A percentile compares a stretch with the other conserved stretches of the same genome.
phyloP scores from a whole-genome alignment of 495 filamentous ascomycete genomes.

The Xylaria curta region DNA sequence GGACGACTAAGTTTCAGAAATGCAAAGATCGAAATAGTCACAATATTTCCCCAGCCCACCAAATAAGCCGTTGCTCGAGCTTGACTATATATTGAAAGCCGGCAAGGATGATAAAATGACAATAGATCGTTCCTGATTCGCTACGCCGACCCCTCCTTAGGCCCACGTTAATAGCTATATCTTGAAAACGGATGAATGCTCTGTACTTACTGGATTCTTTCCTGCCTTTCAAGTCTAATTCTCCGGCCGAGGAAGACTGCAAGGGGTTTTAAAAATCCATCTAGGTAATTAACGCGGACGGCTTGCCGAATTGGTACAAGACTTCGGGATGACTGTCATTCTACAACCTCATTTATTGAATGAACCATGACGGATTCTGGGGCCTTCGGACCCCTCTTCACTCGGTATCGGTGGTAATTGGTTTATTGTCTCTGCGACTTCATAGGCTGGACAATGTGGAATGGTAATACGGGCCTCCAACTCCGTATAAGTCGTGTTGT shows the following conservation, averaged over 20 bases:
- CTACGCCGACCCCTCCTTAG: background rate
- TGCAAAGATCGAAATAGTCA: background rate
- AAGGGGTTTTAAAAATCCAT: background rate
- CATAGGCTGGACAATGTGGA: slow-evolving; percentile 26
- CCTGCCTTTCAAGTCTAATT: background rate
- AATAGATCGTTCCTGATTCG: background rate
- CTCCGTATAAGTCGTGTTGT: slow-evolving; percentile 33
- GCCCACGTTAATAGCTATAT: background rate
- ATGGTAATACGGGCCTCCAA: slow-evolving; percentile 40
- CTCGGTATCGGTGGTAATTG: slow-evolving; percentile 18
- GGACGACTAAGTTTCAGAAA: background rate
- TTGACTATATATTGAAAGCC: background rate
- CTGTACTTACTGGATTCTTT: background rate
- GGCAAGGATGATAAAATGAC: background rate
- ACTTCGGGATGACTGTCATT: slow-evolving; percentile 12
- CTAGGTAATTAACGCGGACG: slow-evolving; percentile 10
- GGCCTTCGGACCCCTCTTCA: slow-evolving; percentile 1
- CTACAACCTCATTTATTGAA: slow-evolving; percentile 13
- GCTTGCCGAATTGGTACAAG: slow-evolving; percentile 22
- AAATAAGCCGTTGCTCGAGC: background rate
- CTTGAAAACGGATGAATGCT: background rate
- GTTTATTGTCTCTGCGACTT: slow-evolving; percentile 25
- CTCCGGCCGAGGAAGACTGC: background rate
- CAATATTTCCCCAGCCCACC: background rate
- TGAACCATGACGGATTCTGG: background rate